These are phyloP conservation scores for Calonectria fujianensis DNA, from an alignment of 2,329 filamentous ascomycete genomes.

Conservation along the genomic window DNA sequence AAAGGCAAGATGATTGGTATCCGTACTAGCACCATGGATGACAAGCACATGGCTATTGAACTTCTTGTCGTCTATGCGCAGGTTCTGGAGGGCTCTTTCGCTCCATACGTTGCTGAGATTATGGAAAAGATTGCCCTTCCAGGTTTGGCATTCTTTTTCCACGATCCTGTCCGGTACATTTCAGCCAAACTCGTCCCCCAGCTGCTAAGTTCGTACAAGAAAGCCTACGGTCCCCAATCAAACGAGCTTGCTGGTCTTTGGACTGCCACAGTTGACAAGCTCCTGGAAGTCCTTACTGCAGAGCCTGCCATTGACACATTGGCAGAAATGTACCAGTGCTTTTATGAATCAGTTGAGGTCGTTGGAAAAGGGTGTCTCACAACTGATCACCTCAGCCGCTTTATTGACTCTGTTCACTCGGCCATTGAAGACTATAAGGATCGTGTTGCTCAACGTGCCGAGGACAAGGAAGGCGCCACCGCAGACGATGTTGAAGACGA, in stretches of 20 bases:
- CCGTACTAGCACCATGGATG: constrained; percentile 95
- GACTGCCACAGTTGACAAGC: constrained; percentile 89
- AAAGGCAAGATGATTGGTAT: constrained; percentile 99
- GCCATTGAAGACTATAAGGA: constrained; percentile 95
- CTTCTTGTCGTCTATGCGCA: constrained; percentile 97
- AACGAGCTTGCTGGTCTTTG: constrained; percentile 88
- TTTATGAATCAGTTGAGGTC: constrained; percentile 98
- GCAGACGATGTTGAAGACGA: constrained; percentile 94
- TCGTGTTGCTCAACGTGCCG: constrained; percentile 87
- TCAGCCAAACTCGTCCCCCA: constrained; percentile 96
- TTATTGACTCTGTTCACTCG: constrained; percentile 89
- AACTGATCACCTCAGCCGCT: constrained; percentile 86
- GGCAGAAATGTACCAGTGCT: constrained; percentile 99
- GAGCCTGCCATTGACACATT: constrained; percentile 97
- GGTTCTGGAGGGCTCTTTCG: constrained; percentile 93
- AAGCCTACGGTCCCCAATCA: constrained; percentile 88
- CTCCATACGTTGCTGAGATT: constrained; percentile 92
- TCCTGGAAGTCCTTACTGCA: constrained; percentile 93
- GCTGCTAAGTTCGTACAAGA: constrained; percentile 94
- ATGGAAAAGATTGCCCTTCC: constrained; percentile 98
- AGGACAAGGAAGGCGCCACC: constrained; percentile 84
- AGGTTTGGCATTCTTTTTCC: constrained; percentile 98
- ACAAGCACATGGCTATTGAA: constrained; percentile 99
- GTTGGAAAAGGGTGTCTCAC: constrained; percentile 90
- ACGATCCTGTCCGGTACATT: constrained; percentile 95